These are phyloP conservation scores for Pythium rhizo-oryzae DNA, from an alignment of 352 stramenopile species.

Conservation along the genomic window DNA sequence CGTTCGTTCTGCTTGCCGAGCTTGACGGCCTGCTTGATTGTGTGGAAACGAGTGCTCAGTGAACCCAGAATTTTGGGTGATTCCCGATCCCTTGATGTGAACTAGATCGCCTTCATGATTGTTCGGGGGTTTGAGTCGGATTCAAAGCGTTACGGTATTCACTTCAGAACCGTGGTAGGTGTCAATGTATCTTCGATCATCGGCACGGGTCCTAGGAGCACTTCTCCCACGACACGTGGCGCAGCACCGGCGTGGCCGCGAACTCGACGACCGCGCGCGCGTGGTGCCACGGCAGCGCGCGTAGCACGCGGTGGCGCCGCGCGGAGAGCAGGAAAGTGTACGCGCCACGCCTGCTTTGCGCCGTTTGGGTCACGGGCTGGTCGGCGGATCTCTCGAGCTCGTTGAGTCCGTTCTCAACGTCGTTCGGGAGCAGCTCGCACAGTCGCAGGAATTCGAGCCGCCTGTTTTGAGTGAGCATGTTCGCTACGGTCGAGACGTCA, in stretches of 20 bases:
- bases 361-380: not conserved
- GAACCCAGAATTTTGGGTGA: too few species aligned
- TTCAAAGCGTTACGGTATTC: too few species aligned
- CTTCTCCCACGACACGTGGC: not conserved
- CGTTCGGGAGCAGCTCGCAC: not conserved
- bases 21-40: too few species aligned
- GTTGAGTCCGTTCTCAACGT: not conserved
- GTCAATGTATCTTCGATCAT: too few species aligned
- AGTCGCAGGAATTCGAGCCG: not conserved
- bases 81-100: too few species aligned
- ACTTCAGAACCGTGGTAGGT: too few species aligned
- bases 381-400: not conserved
- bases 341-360: not conserved
- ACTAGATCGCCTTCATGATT: too few species aligned
- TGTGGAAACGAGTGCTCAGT: too few species aligned
- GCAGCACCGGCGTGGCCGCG: not conserved
- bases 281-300: not conserved
- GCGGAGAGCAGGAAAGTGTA: slow-evolving; percentile 5
- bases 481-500: not conserved
- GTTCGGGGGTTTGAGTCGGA: too few species aligned
- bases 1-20: too few species aligned
- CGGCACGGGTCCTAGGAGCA: not conserved
- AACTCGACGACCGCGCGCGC: not conserved
- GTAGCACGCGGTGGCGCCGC: not conserved
- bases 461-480: not conserved